Evolutionary conservation across 495 filamentous ascomycete genomes (phyloP).

Genomic region (Aspergillus asperescens): DNA sequence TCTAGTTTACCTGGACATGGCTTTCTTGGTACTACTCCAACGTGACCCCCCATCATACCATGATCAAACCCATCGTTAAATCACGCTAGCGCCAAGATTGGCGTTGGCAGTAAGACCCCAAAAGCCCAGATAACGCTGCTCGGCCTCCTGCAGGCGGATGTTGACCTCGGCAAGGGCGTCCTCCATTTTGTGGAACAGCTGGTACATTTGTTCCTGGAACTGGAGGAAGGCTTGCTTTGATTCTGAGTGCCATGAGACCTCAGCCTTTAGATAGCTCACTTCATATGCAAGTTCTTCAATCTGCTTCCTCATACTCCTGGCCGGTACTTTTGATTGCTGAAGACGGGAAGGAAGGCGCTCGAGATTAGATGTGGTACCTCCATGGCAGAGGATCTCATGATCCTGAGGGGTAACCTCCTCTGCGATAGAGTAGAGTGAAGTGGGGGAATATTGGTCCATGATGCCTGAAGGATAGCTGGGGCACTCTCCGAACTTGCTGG

Average conservation of each 20-base stretch:
- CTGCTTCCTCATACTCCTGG: neutral
- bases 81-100: too few relatives aligned
- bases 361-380: conserved; percentile 9
- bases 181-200: conserved; percentile 5
- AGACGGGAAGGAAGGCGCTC: conserved; percentile 12
- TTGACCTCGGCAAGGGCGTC: conserved; percentile 3
- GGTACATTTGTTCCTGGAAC: conserved; percentile 11
- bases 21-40: too few relatives aligned
- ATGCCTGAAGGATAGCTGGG: too few relatives aligned
- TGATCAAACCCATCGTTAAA: too few relatives aligned
- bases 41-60: too few relatives aligned
- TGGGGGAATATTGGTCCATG: too few relatives aligned
- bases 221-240: conserved; percentile 7
- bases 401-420: conserved; percentile 13
- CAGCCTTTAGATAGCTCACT: conserved; percentile 8
- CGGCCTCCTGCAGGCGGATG: neutral
- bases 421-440: conserved; percentile 4
- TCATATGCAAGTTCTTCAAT: conserved; percentile 9
- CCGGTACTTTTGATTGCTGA: neutral
- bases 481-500: too few relatives aligned
- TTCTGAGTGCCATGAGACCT: conserved; percentile 8
- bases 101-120: neutral
- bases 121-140: conserved; percentile 8
- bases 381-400: conserved; percentile 8
- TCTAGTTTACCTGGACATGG: too few relatives aligned